A percentile compares a stretch with the other conserved stretches of the same genome.
Evolutionary conservation across 2,329 filamentous ascomycete species (phyloP).

Genomic region (Claviceps sp.): DNA sequence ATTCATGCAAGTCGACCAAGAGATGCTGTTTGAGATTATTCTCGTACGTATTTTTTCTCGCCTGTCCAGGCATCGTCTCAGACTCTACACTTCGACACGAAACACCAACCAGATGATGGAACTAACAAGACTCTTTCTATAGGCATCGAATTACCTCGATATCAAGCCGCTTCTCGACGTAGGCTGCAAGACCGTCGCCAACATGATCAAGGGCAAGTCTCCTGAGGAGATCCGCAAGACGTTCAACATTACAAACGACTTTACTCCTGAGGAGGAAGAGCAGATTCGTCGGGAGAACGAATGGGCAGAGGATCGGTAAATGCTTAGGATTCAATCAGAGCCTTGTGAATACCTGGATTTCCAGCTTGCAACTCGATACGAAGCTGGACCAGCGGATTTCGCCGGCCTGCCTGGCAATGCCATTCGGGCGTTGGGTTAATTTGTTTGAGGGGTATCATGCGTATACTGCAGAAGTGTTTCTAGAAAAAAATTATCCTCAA

Average conservation of each 20-base stretch:
- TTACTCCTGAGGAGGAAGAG: constrained; percentile 97
- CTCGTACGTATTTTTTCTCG: constrained; percentile 46
- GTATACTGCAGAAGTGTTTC: neutral
- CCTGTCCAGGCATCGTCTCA: neutral
- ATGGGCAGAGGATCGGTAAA: constrained; percentile 73
- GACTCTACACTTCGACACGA: neutral
- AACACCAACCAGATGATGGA: neutral
- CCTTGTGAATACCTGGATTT: neutral
- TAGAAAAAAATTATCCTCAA: neutral
- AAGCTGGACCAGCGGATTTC: neutral
- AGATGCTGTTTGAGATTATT: constrained; percentile 99
- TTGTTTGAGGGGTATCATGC: constrained; percentile 5
- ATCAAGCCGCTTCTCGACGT: constrained; percentile 97
- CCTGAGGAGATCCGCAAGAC: constrained; percentile 99
- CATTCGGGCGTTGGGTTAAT: constrained; percentile 11
- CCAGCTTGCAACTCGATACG: neutral
- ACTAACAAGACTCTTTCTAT: neutral
- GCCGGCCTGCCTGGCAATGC: neutral
- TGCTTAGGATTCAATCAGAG: neutral
- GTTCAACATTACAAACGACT: constrained; percentile 99
- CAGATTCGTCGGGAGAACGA: constrained; percentile 90
- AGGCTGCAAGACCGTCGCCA: constrained; percentile 91
- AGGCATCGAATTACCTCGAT: constrained; percentile 97
- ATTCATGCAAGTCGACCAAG: constrained; percentile 99
- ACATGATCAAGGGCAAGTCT: constrained; percentile 99